Conservation (phyloP, 305 asterid genomes). For the Fraxinus baroniana region DNA sequence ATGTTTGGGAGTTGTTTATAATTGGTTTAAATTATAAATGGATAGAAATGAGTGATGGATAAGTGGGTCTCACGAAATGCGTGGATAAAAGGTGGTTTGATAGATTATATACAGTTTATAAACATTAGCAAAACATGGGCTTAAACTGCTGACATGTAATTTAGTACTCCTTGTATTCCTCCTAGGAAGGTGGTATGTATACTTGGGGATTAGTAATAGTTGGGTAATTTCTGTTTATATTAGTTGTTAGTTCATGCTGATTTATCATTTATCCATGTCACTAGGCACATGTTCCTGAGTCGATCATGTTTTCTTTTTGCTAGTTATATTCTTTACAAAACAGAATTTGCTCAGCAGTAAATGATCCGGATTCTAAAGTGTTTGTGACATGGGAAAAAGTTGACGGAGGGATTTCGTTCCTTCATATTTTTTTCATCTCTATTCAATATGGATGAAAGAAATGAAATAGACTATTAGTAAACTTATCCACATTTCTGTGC, state of each 20-base stretch:
- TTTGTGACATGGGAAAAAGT: not conserved
- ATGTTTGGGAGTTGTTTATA: not conserved
- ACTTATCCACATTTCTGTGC: not conserved
- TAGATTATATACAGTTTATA: not conserved
- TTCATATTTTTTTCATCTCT: not conserved
- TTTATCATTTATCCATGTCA: not conserved
- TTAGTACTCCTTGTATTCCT: not conserved
- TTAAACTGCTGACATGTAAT: not conserved
- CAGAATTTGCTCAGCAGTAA: not conserved
- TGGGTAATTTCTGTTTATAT: not conserved
- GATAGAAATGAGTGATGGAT: not conserved
- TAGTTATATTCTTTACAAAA: not conserved
- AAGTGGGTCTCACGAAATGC: not conserved
- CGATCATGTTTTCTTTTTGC: not conserved
- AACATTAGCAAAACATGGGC: not conserved
- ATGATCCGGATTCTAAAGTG: not conserved
- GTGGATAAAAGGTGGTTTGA: not conserved
- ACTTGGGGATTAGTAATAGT: not conserved
- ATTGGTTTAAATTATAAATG: too few species aligned
- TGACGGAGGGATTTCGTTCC: not conserved
- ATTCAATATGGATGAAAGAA: not conserved
- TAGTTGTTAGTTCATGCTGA: not conserved
- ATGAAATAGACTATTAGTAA: not conserved
- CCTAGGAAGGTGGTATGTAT: not conserved
- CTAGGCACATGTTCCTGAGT: not conserved